Percentiles rank a stretch among this genome's conserved stretches.
phyloP scores from a whole-genome alignment of 495 filamentous ascomycete genomes.

The Penicillium parvum region DNA sequence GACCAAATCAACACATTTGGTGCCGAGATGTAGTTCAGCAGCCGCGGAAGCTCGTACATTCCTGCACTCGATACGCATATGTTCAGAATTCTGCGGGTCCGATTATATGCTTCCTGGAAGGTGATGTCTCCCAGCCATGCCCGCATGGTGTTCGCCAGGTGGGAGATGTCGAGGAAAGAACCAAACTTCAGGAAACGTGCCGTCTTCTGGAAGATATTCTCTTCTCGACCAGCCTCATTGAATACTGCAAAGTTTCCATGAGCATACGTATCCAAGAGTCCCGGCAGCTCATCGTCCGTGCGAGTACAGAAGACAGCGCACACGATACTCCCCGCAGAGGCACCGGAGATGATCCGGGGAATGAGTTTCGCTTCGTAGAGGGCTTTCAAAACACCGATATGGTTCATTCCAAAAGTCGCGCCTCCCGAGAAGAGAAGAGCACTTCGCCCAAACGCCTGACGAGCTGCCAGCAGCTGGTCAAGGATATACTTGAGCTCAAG shows the following conservation, averaged over 20 bases:
- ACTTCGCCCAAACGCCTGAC: conserved; percentile 85
- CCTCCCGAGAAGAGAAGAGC: conserved; percentile 85
- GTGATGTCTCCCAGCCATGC: conserved; percentile 79
- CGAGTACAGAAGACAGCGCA: conserved; percentile 79
- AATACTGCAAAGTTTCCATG: conserved; percentile 85
- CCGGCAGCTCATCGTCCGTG: conserved; percentile 79
- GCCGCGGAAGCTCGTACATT: conserved; percentile 76
- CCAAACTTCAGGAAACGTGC: conserved; percentile 75
- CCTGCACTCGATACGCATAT: conserved; percentile 87
- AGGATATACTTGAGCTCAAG: conserved; percentile 63
- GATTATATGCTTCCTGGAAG: conserved; percentile 93
- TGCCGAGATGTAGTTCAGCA: conserved; percentile 90
- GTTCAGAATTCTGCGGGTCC: conserved; percentile 83
- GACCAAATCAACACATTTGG: conserved; percentile 97
- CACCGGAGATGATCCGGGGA: conserved; percentile 88
- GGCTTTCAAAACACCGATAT: conserved; percentile 89
- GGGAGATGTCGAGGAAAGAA: conserved; percentile 74
- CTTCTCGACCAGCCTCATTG: conserved; percentile 63
- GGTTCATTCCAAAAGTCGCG: conserved; percentile 92
- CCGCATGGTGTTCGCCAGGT: conserved; percentile 77
- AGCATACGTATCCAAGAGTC: conserved; percentile 65
- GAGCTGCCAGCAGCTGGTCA: conserved; percentile 68
- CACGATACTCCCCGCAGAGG: conserved; percentile 92
- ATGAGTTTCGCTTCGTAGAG: conserved; percentile 71
- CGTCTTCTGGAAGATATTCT: conserved; percentile 64